Conservation (phyloP, 1,284 basidiomycete genomes). For the Taiwanofungus camphoratus region DNA sequence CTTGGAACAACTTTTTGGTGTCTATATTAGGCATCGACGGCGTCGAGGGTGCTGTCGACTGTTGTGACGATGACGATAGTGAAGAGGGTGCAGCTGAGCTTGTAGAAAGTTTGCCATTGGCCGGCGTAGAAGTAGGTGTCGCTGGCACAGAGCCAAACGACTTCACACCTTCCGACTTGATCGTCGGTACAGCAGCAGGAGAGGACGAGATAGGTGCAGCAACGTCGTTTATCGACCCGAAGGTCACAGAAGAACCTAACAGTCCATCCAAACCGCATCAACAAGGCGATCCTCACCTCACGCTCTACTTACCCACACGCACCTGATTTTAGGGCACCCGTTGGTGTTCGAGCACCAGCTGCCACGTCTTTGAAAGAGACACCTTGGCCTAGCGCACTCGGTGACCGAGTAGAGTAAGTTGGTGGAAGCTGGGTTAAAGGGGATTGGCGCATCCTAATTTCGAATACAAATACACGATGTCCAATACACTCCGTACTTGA, state of each 20-base stretch:
- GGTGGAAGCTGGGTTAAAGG: no score
- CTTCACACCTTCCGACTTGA: conserved; percentile 69
- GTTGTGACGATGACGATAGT: conserved; percentile 31
- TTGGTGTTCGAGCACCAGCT: conserved; percentile 29
- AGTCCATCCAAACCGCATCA: no score
- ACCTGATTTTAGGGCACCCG: conserved; percentile 57
- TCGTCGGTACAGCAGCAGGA: conserved; percentile 54
- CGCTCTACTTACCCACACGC: conserved; percentile 22
- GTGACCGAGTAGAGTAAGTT: conserved; percentile 66
- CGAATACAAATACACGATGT: no score
- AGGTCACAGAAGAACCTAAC: conserved; percentile 62
- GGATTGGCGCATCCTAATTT: no score
- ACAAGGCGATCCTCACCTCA: no score
- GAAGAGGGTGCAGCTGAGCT: conserved; percentile 26
- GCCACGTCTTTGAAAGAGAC: conserved; percentile 73
- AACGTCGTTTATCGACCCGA: conserved; percentile 79
- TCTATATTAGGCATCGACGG: conserved; percentile 43
- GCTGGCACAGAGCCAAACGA: conserved; percentile 74
- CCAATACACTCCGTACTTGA: no score
- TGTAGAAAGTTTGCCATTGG: conserved; percentile 47
- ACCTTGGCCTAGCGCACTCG: conserved; percentile 63
- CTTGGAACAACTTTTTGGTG: conserved; percentile 66
- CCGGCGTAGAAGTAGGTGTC: conserved; percentile 30
- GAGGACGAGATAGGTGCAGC: conserved; percentile 65
- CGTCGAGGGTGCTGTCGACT: conserved; percentile 21